Evolutionary conservation across 208 protist genomes (phyloP), one percentile per base, ranked within the genome.

Genomic region (Leishmania amazonensis): DNA sequence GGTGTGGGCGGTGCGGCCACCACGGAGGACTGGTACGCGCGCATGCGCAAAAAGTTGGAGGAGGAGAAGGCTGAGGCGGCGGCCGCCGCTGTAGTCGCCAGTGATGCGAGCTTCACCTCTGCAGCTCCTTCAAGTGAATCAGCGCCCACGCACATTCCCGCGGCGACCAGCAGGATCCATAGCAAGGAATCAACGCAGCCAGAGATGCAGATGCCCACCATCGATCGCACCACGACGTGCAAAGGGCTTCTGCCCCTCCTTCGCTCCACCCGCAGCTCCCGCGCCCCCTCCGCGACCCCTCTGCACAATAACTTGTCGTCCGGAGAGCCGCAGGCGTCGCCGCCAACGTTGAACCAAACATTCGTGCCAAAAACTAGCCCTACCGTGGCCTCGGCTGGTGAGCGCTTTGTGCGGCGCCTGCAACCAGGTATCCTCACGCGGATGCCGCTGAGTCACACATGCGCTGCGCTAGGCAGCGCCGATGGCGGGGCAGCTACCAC

Each of bases 21-120:
- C 70, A 91, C 79, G 78, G 82, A 89, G 9, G 88, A 93, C 58
- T 95, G 92, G 92, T 95, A 95, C 80, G 78, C 87, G 15, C 88
- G 87, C 8, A 91, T 95, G 81, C 92, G 90, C 15, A 72, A 81
- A 58, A 87, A 85, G 42, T 80, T 75, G 24, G 85, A 83, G 54
- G 87, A 90, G 65, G 84, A 88, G 19, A 42, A 13, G 54, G 84
- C 68, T 17, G 80, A 83, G 65, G 75, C 76, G 7, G 68, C 53
- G n/a, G 75, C 53, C 24, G 47, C 71, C 13, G 42, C 67, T 21
- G 38, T n/a, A 7, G 13, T 28, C 0, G 35, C 72, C 13, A 45
- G 28, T 45, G 45, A 60, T 40, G 49, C 31, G 0, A 57, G 15
- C 51, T 5, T 38, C 31, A 45, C 49, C n/a, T 58, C 72, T 15